Evolutionary conservation across 768 basidiomycete species (phyloP), one percentile per base, ranked within the genome.

Genomic region (Xerocomus spinulosus): DNA sequence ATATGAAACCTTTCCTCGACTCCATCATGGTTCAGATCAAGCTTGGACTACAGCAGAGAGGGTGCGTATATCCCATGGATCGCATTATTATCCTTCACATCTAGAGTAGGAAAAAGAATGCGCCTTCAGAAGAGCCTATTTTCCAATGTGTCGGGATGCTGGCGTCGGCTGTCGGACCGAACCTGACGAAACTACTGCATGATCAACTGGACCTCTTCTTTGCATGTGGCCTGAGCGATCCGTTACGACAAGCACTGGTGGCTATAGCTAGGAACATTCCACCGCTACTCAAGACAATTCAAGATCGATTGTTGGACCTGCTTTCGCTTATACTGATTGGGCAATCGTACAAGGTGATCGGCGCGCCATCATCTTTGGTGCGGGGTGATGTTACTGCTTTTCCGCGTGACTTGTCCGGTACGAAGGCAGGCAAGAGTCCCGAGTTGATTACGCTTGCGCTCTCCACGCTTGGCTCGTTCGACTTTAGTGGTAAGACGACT

Each of bases 121-220:
- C 92, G 2, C 88, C 90, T 3, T 84, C 86, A 14, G 94, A 97
- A 66, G 92, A 92, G 54, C 87, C 94, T 0, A 92, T 98, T 49
- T 98, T 99, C 62, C 91, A 97, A 74, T 98, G 96, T 68, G 80
- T 99, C 50, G 92, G 92, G 30, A 95, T 97, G 92, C 74, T 99
- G 35, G 92, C 94, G 1, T 81, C 83, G 2, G 91, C 96, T 9
- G 93, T 99, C 26, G 96, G 96, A 1, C 93, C 93, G 3, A 95
- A 93, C 66, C 73, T 99, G 39, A 98, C 96, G 0, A 93, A 95
- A 62, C 76, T 95, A 38, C 76, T 99, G 48, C 96, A 97, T 67
- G 96, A 98, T 61, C 88, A 97, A 56, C 80, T 99, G 26, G 94
- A 98, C 64, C 73, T 96, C 34, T 98, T 99, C 89, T 88, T 98